These are phyloP conservation scores for Mortierella sp. DNA, from an alignment of 371 early-diverging fungal species.

Conservation along the genomic window DNA sequence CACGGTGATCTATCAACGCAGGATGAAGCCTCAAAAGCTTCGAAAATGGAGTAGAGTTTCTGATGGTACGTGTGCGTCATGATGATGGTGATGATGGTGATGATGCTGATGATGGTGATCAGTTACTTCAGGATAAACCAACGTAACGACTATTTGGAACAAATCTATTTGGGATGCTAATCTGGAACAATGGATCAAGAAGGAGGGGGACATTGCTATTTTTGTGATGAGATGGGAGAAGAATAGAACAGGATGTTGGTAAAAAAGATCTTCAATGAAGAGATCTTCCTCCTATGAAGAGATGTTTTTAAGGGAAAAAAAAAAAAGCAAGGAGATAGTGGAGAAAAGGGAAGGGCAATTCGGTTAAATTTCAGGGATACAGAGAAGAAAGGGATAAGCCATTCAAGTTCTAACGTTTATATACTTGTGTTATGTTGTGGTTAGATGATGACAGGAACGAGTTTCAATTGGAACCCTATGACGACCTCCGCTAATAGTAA, in stretches of 20 bases:
- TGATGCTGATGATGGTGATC: background rate
- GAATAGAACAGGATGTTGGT: no score
- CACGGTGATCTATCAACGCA: conserved; percentile 33
- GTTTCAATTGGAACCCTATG: conserved; percentile 44
- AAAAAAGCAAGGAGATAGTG: background rate
- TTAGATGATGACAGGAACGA: conserved; percentile 33
- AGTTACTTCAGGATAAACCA: no score
- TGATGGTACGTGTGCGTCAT: conserved; percentile 20
- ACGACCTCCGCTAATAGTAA: conserved; percentile 24
- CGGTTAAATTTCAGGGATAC: no score
- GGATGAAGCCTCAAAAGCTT: conserved; percentile 26
- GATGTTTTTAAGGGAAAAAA: background rate
- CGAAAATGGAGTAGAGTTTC: conserved; percentile 36
- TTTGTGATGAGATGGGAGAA: no score
- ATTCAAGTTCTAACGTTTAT: background rate
- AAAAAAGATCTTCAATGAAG: no score
- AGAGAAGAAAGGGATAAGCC: background rate
- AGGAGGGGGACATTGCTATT: no score
- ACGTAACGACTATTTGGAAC: no score
- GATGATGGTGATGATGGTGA: no score
- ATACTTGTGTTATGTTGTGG: background rate
- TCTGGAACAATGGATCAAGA: no score
- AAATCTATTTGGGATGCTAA: no score
- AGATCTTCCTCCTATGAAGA: no score
- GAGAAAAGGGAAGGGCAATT: background rate